Base-by-base conservation (phyloP, 2,329 filamentous ascomycete genomes). In the Polychaeton citri region DNA sequence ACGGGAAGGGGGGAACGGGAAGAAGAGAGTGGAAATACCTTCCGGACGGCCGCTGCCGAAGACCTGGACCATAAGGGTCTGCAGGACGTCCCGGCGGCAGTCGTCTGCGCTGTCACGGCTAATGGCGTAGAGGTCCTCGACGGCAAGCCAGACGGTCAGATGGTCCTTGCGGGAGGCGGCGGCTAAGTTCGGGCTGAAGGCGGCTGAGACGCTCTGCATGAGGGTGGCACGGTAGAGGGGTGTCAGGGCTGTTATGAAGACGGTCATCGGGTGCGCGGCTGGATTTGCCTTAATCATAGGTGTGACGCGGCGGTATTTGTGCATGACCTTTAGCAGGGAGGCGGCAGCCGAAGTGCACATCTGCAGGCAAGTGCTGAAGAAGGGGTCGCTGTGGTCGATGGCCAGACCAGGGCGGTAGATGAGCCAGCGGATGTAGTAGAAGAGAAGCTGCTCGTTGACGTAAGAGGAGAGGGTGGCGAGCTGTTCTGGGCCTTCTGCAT, bases 381-480 rank as follows among this genome's bases (percentile, higher is more conserved):
- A 32, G 12, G 24, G 19, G 6, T 40, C 35, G 4, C 16, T 13
- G 3, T 21, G 35, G 4, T 26, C 13, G 10, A 40, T 19, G 6
- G 35, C 21, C 13, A 40, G 19, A 17, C 38, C 38, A 13, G 38
- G 38, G 6, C 38, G 38, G 19, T 40, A 35, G 24, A 40, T 40
- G 8, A 40, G 36, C 38, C 36, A 40, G 6, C 38, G 35, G 21
- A 40, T 38, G 18, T 40, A 38, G 24, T 38, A 32, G 31, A 34
- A 40, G 3, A 40, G 35, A 6, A 40, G 13, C 30, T 40, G 38
- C 24, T 40, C 38, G 31, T 40, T 35, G 15, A 32, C 36, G 31
- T 34, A 38, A 20, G 38, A 38, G 9, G 38, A 35, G 5, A 40
- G 19, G 1, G 30, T 20, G 16, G 38, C 38, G 10, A 38, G 35